Conservation (phyloP, 495 filamentous ascomycete genomes). For the Bryoglossum gracile region DNA sequence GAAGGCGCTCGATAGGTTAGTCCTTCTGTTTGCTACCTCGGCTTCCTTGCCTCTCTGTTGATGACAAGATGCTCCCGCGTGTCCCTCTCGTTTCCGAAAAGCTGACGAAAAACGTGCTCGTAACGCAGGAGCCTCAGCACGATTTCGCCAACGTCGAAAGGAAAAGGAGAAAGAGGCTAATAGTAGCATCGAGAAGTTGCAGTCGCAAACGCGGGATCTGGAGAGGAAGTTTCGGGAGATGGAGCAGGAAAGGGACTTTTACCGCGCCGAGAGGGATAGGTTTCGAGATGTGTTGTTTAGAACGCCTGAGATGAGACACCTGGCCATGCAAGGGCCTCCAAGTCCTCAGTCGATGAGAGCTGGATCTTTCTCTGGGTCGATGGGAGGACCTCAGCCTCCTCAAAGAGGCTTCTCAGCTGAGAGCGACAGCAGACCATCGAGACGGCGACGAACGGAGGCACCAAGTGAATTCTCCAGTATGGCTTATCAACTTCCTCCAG, state of each 20-base stretch:
- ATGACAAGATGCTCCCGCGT: no score
- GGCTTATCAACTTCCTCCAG: conserved; percentile 17
- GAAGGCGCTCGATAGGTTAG: no score
- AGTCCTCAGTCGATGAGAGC: conserved; percentile 30
- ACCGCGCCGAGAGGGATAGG: conserved; percentile 54
- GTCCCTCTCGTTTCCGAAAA: no score
- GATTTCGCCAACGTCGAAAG: conserved; percentile 84
- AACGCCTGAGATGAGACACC: conserved; percentile 43
- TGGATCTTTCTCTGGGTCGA: conserved; percentile 8
- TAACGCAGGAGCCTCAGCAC: conserved; percentile 86
- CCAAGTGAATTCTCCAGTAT: conserved; percentile 21
- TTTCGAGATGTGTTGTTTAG: conserved; percentile 55
- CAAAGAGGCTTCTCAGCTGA: neutral
- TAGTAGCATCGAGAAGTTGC: conserved; percentile 56
- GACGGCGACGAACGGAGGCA: conserved; percentile 21
- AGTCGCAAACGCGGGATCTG: conserved; percentile 53
- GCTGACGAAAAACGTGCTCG: conserved; percentile 82
- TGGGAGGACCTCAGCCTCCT: conserved; percentile 7
- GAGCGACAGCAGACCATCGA: conserved; percentile 21
- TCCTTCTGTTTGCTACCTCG: no score
- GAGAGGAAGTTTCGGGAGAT: conserved; percentile 45
- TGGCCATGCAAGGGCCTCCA: conserved; percentile 39
- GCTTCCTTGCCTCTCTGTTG: no score
- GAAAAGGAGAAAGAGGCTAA: conserved; percentile 77
- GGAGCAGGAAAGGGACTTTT: conserved; percentile 46